Conservation (phyloP, 202 grass and related monocot species). For the Setaria viridis region DNA sequence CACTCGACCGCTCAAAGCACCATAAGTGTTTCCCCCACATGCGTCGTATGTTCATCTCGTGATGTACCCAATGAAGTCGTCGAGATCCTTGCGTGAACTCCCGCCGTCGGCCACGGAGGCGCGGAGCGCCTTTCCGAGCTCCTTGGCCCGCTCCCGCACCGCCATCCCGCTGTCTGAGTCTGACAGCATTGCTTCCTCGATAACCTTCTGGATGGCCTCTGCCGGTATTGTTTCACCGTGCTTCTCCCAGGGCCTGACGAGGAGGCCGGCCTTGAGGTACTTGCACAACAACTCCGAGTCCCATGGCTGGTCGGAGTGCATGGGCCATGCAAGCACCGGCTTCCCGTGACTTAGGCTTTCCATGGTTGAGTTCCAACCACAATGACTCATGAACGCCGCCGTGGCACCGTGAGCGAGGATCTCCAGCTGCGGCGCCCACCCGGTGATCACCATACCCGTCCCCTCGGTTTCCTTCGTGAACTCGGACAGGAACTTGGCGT, state of each 20-base stretch:
- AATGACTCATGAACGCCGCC: conserved; percentile 81
- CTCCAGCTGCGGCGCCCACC: conserved; percentile 76
- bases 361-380: conserved; percentile 85
- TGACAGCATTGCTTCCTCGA: conserved; percentile 48
- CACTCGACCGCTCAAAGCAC: background rate
- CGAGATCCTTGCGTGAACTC: conserved; percentile 42
- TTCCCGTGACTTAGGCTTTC: conserved; percentile 75
- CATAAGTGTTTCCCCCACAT: background rate
- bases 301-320: conserved; percentile 76
- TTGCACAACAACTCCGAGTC: conserved; percentile 61
- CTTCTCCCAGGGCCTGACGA: conserved; percentile 51
- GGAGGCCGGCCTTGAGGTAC: conserved; percentile 57
- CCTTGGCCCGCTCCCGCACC: conserved; percentile 32
- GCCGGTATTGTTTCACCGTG: conserved; percentile 32
- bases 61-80: conserved; percentile 55
- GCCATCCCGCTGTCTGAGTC: conserved; percentile 33
- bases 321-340: conserved; percentile 66
- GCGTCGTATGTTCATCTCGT: conserved; percentile 44
- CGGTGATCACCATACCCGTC: conserved; percentile 54
- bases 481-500: conserved; percentile 37
- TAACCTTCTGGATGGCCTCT: conserved; percentile 43
- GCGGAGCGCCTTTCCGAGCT: conserved; percentile 45
- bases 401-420: conserved; percentile 70
- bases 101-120: conserved; percentile 35
- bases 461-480: conserved; percentile 41